Conservation (phyloP, 208 protist species). For the Leishmania mexicana region DNA sequence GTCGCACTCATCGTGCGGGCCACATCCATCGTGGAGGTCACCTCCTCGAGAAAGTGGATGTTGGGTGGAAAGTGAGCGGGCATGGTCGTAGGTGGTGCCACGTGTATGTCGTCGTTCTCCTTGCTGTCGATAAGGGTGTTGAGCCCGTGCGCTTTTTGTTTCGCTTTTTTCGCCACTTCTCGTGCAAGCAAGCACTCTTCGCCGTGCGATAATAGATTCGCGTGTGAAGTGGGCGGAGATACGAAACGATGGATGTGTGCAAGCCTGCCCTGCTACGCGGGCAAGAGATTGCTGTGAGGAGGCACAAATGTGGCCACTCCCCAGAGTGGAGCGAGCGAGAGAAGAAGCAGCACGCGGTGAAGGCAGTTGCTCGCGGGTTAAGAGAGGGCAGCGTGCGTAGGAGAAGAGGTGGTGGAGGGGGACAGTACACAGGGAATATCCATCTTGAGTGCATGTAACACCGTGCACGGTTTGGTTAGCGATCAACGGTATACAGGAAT, state of each 20-base stretch:
- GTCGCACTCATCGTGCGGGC: constrained; percentile 40
- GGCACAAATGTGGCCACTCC: no score
- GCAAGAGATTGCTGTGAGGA: neutral
- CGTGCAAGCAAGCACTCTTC: neutral
- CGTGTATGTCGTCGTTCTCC: neutral
- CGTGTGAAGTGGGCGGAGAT: neutral
- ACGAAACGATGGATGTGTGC: neutral
- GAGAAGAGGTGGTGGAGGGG: neutral
- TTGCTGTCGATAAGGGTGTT: neutral
- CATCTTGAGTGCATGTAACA: neutral
- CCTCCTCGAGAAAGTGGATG: constrained; percentile 52
- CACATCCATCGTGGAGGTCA: constrained; percentile 67
- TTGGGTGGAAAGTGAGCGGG: constrained; percentile 14
- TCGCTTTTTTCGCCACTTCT: neutral
- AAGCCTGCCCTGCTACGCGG: neutral
- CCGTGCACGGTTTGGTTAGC: neutral
- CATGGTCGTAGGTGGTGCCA: neutral
- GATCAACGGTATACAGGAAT: no score
- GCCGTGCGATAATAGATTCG: neutral
- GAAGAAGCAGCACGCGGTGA: neutral
- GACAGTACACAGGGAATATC: neutral
- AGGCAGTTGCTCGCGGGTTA: neutral
- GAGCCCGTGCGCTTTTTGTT: neutral
- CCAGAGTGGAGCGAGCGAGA: neutral
- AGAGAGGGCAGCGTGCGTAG: neutral